Base-by-base conservation (phyloP, 345 rosid species). In the Brassica incana region DNA sequence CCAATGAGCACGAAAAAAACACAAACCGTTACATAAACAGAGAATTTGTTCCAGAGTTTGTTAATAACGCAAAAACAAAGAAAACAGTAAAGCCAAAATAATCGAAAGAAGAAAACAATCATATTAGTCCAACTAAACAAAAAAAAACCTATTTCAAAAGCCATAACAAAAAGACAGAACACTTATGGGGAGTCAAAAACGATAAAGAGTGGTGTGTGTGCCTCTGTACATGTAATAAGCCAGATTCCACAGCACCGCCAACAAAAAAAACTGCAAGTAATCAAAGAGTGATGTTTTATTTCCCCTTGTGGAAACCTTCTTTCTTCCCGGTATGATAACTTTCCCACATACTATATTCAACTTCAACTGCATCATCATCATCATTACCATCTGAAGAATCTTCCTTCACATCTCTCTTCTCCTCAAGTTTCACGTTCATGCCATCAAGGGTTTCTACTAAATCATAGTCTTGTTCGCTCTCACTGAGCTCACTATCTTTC, bases 401-500 rank as follows among this genome's bases (percentile, higher is more conserved):
- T 45, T 74, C 70, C 14, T 67, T 66, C 29, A 9, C 45, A 43
- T 43, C 72, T 29, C 15, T 56, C 66, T 38, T 59, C 67, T 77
- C 74, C 11, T 72, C 45, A 11, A 11, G 77, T 9, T 43, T 67
- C 73, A 9, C 35, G 66, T 71, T 36, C 60, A 71, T 29, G 8
- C 90, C 92, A 80, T 87, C 93, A 30, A 94, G 92, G 83, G 88
- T 91, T 77, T 87, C 95, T 67, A 90, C 91, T 86, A 95, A 85
- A 84, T 92, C 97, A 83, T 91, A 90, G 58, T 95, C 99, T 78
- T 89, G 91, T 76, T 92, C 99, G 80, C 91, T 91, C 73, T 91
- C 97, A 6, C 89, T 79, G 27, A 91, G 85, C 81, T 92, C 95
- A 50, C 90, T 76, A 54, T 86, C 84, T 80, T 73, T 86, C 79